Evolutionary conservation across 306 rosid genomes (phyloP), one percentile per base, ranked within the genome.

Genomic region (Vigna mungo): DNA sequence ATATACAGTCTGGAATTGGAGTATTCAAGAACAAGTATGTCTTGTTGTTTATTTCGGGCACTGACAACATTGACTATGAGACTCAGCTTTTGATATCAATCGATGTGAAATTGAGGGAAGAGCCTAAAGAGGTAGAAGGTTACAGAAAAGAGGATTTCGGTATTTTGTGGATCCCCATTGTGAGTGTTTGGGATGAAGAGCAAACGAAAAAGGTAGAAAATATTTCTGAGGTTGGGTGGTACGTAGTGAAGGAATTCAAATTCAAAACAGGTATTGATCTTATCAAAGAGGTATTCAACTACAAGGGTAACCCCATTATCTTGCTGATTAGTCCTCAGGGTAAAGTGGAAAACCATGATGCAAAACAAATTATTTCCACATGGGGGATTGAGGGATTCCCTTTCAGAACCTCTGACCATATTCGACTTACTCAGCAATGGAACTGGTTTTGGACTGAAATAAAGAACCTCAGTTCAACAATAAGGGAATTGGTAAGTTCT

Each of bases 391-490:
- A 65, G 0, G 85, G 75, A 0, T 82, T 82, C 49, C 85, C 85
- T 20, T 82, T 78, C 25, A 73, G 75, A 41, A 18, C 21, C 2
- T 52, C 46, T 10, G 82, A 77, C 36, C 75, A 53, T 16, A 46
- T 15, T 2, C 4, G 62, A 32, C 85, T 82, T 7, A 37, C 73
- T 47, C 68, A 77, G n/a, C 80, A 64, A 6, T 71, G 75, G 77
- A 77, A 77, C 30, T 82, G 85, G 85, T 76, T 82, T 54, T 82
- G 85, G 85, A 34, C 18, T 3, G 74, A 76, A 54, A 62, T 82
- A 4, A 76, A 10, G 37, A 71, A n/a, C 15, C 18, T 43, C 41
- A 27, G 76, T 34, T 81, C 68, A 51, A 11, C 20, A 14, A 62
- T 82, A 52, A 58, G 39, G 10, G 21, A 30, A 21, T 70, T 70